Conservation (phyloP, 768 basidiomycete genomes). For the Termitomyces sp. region DNA sequence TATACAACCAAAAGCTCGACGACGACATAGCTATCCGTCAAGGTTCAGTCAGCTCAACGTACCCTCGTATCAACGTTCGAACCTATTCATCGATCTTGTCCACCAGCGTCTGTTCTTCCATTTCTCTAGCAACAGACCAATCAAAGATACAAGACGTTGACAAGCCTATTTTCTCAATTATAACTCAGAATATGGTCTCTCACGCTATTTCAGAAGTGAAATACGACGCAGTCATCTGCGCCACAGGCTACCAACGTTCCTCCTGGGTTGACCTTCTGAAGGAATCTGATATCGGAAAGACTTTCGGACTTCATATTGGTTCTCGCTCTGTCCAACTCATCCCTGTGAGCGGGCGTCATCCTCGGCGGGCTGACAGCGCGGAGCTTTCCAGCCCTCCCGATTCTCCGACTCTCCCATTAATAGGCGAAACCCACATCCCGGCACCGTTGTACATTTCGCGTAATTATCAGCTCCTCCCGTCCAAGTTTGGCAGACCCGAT, state of each 20-base stretch:
- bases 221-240: constrained; percentile 51
- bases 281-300: constrained; percentile 35
- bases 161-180: constrained; percentile 17
- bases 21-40: constrained; percentile 38
- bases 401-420: constrained; percentile 10
- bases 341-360: constrained; percentile 18
- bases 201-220: constrained; percentile 26
- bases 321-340: constrained; percentile 25
- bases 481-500: constrained; percentile 8
- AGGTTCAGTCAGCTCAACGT: constrained; percentile 11
- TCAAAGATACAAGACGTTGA: not conserved
- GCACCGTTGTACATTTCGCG: constrained; percentile 36
- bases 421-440: constrained; percentile 13
- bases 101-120: constrained; percentile 19
- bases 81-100: constrained; percentile 37
- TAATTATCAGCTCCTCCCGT: constrained; percentile 40
- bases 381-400: constrained; percentile 18
- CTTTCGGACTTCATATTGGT: constrained; percentile 31
- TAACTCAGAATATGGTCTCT: constrained; percentile 38
- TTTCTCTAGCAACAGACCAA: not conserved
- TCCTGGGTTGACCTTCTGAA: constrained; percentile 43
- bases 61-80: constrained; percentile 35
- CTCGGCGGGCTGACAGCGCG: constrained; percentile 16
- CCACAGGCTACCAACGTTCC: constrained; percentile 54
- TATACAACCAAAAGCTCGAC: constrained; percentile 51